Conservation (phyloP, 345 rosid genomes). For the Limnanthes douglasii region DNA sequence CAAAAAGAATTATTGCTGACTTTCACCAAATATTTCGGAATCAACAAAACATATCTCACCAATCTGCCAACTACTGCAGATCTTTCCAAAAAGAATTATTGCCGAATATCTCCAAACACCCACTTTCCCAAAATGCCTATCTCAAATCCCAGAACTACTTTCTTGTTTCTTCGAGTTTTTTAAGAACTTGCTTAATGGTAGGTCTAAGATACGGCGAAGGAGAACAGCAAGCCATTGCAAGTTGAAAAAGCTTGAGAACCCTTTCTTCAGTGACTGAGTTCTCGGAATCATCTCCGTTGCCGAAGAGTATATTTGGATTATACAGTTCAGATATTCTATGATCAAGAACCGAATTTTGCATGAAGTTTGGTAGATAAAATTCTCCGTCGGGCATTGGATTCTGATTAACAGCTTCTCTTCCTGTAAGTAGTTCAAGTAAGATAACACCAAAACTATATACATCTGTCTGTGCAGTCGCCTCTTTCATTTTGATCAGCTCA, state of each 20-base stretch:
- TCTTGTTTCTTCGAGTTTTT: constrained; percentile 53
- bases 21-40: too few species aligned
- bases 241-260: constrained; percentile 51
- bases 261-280: constrained; percentile 34
- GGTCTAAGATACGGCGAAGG: constrained; percentile 82
- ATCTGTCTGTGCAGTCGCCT: constrained; percentile 53
- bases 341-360: constrained; percentile 50
- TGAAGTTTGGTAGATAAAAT: constrained; percentile 43
- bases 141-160: constrained; percentile 14
- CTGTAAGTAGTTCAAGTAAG: constrained; percentile 69
- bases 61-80: too few species aligned
- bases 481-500: constrained; percentile 80
- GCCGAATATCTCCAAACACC: too few species aligned
- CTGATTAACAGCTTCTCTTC: constrained; percentile 52
- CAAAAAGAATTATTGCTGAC: too few species aligned
- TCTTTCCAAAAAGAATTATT: too few species aligned
- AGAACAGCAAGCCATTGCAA: constrained; percentile 84
- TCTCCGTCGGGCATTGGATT: constrained; percentile 51
- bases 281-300: constrained; percentile 16
- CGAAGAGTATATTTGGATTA: constrained; percentile 44
- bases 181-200: constrained; percentile 41
- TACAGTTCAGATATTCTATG: constrained; percentile 42
- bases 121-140: too few species aligned
- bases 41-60: too few species aligned
- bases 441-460: constrained; percentile 65